Percentiles rank a stretch among this genome's conserved stretches.
Evolutionary conservation across 768 basidiomycete species (phyloP).

Genomic region (Mycena amicta): DNA sequence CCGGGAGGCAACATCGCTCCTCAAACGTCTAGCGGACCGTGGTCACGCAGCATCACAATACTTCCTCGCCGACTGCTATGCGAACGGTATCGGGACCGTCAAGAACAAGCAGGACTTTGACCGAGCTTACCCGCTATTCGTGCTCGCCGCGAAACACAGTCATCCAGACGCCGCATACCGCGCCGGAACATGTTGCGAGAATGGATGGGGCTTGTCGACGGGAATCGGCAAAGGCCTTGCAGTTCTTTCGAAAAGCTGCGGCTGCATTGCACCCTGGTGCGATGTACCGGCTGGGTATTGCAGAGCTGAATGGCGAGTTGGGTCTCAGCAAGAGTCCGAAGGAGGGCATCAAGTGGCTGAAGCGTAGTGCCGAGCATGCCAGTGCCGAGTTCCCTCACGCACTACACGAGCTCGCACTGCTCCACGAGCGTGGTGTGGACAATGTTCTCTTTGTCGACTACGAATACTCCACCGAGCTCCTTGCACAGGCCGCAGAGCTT

Average conservation of each 20-base stretch:
- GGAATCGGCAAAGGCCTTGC: slow-evolving; percentile 87
- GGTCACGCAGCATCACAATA: slow-evolving; percentile 96
- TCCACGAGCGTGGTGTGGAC: slow-evolving; percentile 97
- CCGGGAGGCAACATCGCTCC: slow-evolving; percentile 82
- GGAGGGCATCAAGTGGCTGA: slow-evolving; percentile 99
- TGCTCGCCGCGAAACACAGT: slow-evolving; percentile 94
- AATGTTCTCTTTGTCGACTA: slow-evolving; percentile 97
- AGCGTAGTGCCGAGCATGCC: slow-evolving; percentile 91
- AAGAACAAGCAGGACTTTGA: slow-evolving; percentile 95
- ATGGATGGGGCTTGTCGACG: slow-evolving; percentile 97
- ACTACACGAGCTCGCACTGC: slow-evolving; percentile 87
- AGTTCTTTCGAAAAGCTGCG: slow-evolving; percentile 92
- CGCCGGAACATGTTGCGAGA: slow-evolving; percentile 97
- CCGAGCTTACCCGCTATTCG: slow-evolving; percentile 93
- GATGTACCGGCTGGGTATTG: slow-evolving; percentile 95
- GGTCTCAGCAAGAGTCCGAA: slow-evolving; percentile 83
- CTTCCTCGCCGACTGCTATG: slow-evolving; percentile 97
- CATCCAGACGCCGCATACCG: slow-evolving; percentile 96
- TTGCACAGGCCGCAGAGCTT: slow-evolving; percentile 94
- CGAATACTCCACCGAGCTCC: slow-evolving; percentile 91
- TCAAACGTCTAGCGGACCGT: slow-evolving; percentile 90
- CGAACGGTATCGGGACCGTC: slow-evolving; percentile 94
- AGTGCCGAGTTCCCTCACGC: slow-evolving; percentile 97
- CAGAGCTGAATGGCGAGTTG: slow-evolving; percentile 94
- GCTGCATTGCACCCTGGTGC: slow-evolving; percentile 91